Conservation (phyloP, 2,329 filamentous ascomycete genomes). For the Metarhizium album region DNA sequence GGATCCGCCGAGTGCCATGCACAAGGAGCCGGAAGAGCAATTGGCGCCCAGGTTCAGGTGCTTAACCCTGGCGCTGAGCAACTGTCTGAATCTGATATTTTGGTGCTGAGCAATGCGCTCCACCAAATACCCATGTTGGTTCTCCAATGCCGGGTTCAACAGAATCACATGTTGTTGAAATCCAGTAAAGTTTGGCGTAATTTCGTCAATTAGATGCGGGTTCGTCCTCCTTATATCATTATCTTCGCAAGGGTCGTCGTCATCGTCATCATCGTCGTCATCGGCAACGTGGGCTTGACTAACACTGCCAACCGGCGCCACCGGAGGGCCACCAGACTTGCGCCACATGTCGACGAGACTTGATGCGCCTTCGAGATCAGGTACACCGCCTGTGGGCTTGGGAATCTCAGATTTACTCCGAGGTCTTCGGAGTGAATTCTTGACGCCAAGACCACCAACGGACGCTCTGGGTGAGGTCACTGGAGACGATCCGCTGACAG, state of each 20-base stretch:
- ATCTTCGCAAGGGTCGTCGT: conserved; percentile 45
- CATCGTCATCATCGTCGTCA: conserved; percentile 42
- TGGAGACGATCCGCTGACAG: conserved; percentile 41
- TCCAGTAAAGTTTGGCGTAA: conserved; percentile 62
- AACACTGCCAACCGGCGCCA: conserved; percentile 33
- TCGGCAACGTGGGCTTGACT: conserved; percentile 7
- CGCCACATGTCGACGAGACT: conserved; percentile 41
- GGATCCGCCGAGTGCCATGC: conserved; percentile 56
- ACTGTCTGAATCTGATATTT: conserved; percentile 63
- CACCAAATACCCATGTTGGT: conserved; percentile 51
- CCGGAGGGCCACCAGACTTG: conserved; percentile 42
- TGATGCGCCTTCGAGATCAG: conserved; percentile 26
- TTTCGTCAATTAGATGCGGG: conserved; percentile 52
- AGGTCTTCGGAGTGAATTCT: conserved; percentile 39
- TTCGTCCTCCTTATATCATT: conserved; percentile 47
- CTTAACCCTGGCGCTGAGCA: conserved; percentile 59
- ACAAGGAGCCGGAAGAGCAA: conserved; percentile 53
- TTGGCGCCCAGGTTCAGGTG: conserved; percentile 52
- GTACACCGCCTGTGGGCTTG: conserved; percentile 22
- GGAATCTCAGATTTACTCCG: conserved; percentile 45
- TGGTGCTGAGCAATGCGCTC: conserved; percentile 79
- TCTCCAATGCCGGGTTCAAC: conserved; percentile 60
- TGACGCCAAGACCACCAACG: conserved; percentile 30
- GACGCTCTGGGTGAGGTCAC: conserved; percentile 43
- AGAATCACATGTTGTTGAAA: conserved; percentile 65